A percentile compares a stretch with the other conserved stretches of the same genome.
These are phyloP conservation scores for Phytophthora pinifolia DNA, from an alignment of 352 stramenopile species.

Conservation along the genomic window DNA sequence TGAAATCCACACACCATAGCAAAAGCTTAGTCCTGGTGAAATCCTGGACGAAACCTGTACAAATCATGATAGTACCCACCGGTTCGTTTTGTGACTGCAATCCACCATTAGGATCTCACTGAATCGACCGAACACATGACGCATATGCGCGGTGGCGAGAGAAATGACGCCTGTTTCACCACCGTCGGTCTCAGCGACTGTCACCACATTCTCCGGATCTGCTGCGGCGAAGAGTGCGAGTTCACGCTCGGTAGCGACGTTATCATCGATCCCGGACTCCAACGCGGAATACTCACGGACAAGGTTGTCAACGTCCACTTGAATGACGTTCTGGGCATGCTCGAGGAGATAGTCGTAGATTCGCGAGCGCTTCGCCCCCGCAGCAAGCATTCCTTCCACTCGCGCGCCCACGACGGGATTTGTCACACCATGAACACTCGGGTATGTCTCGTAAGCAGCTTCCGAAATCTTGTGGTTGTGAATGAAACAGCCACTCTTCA, in stretches of 20 bases:
- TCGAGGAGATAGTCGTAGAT: conserved; percentile 14
- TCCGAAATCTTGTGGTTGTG: not conserved
- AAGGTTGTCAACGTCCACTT: conserved; percentile 4
- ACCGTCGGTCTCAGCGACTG: not conserved
- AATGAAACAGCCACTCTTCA: not conserved
- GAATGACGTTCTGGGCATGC: conserved; percentile 3
- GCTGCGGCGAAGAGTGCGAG: no score
- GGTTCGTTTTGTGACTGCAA: no score
- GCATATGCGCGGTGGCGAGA: no score
- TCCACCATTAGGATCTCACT: no score
- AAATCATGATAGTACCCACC: no score
- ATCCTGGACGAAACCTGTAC: no score
- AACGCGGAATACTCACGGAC: not conserved
- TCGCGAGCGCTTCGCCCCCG: not conserved
- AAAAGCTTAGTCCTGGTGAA: no score
- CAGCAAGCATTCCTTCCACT: conserved; percentile 4
- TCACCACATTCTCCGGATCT: not conserved
- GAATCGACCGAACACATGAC: no score
- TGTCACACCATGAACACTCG: not conserved
- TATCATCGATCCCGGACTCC: not conserved
- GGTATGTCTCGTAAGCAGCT: not conserved
- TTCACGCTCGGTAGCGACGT: not conserved
- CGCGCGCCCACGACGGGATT: not conserved
- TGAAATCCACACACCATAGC: no score
- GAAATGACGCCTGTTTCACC: no score